These are phyloP conservation scores for Pseudovirgaria hyperparasitica DNA, from an alignment of 2,329 filamentous ascomycete species.

Conservation along the genomic window DNA sequence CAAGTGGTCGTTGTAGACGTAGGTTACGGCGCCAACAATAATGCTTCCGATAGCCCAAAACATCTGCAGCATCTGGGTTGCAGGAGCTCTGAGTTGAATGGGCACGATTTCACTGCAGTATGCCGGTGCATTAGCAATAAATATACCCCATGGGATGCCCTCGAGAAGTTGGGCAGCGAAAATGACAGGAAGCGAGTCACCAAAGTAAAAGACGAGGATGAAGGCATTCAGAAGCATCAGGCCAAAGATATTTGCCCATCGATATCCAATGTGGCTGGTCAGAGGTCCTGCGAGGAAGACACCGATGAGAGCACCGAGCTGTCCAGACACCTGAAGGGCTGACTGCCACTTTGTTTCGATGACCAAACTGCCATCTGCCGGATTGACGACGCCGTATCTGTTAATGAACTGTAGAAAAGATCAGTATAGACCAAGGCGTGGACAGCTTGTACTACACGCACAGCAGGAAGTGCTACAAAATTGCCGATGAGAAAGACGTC, in stretches of 20 bases:
- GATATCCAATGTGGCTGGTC: constrained; percentile 46
- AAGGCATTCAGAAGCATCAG: constrained; percentile 46
- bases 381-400: constrained; percentile 32
- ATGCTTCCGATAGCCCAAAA: constrained; percentile 52
- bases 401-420: too few species aligned
- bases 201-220: constrained; percentile 49
- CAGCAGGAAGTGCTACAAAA: constrained; percentile 40
- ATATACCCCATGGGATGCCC: constrained; percentile 53
- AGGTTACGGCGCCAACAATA: constrained; percentile 46
- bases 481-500: constrained; percentile 48
- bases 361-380: constrained; percentile 13
- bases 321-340: constrained; percentile 42
- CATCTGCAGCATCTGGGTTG: constrained; percentile 53
- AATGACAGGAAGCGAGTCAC: constrained; percentile 31
- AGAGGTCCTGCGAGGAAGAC: constrained; percentile 48
- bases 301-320: constrained; percentile 46
- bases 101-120: constrained; percentile 52
- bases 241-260: constrained; percentile 42
- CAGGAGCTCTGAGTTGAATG: constrained; percentile 42
- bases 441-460: too few species aligned
- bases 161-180: constrained; percentile 46
- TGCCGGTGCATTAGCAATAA: constrained; percentile 52
- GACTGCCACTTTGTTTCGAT: constrained; percentile 46
- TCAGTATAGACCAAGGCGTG: too few species aligned
- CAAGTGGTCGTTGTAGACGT: constrained; percentile 36